A percentile compares a stretch with the other conserved stretches of the same genome.
Evolutionary conservation across 2,329 filamentous ascomycete species (phyloP).

Genomic region (Fusarium sublunatum): DNA sequence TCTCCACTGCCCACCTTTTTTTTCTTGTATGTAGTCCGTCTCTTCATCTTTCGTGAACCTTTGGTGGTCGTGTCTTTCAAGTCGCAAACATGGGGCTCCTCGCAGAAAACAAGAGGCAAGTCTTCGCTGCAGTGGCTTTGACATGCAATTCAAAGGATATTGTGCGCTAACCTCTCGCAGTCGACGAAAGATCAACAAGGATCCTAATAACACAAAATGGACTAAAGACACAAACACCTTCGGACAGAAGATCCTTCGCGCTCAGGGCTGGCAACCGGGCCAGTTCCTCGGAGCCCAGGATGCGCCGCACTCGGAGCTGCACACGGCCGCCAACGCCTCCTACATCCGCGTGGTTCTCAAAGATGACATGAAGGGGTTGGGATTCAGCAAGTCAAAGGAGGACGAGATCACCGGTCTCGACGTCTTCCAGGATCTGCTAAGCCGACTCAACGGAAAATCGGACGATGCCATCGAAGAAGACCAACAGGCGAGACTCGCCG

Average conservation of each 20-base stretch:
- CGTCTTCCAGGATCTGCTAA: conserved; percentile 86
- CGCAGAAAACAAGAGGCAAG: conserved; percentile 52
- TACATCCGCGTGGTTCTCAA: conserved; percentile 88
- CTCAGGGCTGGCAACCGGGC: conserved; percentile 92
- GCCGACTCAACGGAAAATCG: conserved; percentile 88
- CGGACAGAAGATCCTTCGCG: conserved; percentile 87
- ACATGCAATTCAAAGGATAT: background rate
- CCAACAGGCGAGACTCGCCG: conserved; percentile 72
- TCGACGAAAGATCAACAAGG: conserved; percentile 78
- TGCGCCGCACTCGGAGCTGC: conserved; percentile 78
- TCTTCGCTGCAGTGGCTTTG: background rate
- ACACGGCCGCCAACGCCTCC: conserved; percentile 83
- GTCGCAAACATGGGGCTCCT: conserved; percentile 52
- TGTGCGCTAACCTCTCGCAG: conserved; percentile 42
- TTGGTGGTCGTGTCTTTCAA: conserved; percentile 16
- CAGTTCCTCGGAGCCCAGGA: conserved; percentile 82
- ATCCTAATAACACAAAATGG: conserved; percentile 98
- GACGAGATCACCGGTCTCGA: conserved; percentile 87
- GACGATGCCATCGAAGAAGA: conserved; percentile 79
- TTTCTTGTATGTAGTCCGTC: conserved; percentile 30
- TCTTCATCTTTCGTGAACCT: conserved; percentile 20
- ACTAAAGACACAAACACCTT: conserved; percentile 82
- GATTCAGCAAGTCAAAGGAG: conserved; percentile 79
- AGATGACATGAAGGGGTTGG: conserved; percentile 90
- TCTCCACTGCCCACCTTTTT: conserved; percentile 50